A percentile compares a stretch with the other conserved stretches of the same genome.
These are phyloP conservation scores for Pyrenula massariospora DNA, from an alignment of 495 filamentous ascomycete genomes.

Conservation along the genomic window DNA sequence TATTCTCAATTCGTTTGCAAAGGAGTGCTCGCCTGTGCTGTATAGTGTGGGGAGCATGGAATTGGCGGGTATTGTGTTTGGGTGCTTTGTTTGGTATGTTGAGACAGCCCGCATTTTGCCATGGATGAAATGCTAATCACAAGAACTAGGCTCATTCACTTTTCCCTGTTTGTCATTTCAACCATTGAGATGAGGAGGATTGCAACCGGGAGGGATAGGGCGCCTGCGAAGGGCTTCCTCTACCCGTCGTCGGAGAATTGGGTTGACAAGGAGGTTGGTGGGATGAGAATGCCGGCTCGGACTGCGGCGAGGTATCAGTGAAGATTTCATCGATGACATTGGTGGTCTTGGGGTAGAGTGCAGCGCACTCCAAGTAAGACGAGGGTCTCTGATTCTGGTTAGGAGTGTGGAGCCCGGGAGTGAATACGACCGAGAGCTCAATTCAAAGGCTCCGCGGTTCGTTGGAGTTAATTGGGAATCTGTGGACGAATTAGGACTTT, in stretches of 20 bases:
- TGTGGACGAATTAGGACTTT: too few relatives aligned
- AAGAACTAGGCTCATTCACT: neutral
- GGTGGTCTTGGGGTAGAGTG: too few relatives aligned
- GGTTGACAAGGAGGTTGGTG: neutral
- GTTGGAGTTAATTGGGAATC: too few relatives aligned
- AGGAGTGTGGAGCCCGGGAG: too few relatives aligned
- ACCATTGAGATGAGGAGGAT: constrained; percentile 6
- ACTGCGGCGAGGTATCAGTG: neutral
- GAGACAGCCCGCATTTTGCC: neutral
- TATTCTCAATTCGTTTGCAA: constrained; percentile 1
- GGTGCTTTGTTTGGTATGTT: constrained; percentile 4
- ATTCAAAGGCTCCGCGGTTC: too few relatives aligned
- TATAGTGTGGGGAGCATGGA: constrained; percentile 3
- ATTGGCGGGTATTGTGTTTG: constrained; percentile 3
- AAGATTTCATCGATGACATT: too few relatives aligned
- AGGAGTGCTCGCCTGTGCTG: constrained; percentile 5
- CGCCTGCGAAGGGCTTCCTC: neutral
- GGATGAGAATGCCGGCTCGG: neutral
- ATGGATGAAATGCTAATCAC: constrained; percentile 3
- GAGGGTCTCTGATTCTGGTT: too few relatives aligned
- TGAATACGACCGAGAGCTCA: too few relatives aligned
- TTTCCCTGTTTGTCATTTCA: constrained; percentile 1
- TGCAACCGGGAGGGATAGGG: neutral
- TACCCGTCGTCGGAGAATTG: neutral
- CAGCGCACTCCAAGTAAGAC: neutral